Base-by-base conservation (phyloP, 2,329 filamentous ascomycete genomes). In the Cordyceps pruinosa region DNA sequence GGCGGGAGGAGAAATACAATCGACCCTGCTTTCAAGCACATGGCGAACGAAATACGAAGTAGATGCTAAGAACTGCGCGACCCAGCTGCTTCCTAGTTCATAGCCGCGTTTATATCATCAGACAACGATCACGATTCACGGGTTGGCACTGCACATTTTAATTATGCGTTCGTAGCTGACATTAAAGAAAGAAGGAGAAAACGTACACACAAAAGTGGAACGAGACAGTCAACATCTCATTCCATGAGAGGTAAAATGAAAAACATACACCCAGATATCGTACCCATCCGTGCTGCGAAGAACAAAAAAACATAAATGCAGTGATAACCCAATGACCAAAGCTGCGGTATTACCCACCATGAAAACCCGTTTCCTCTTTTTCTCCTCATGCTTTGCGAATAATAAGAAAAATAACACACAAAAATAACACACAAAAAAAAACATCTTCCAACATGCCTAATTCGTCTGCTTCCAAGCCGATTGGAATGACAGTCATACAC, bases 401-500 rank as follows among this genome's bases (percentile, higher is more conserved):
- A 47, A 47, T 34, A 48, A 30, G 25, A 55, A 56, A 39, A n/a
- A n/a, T n/a, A n/a, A n/a, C n/a, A n/a, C n/a, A n/a, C n/a, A n/a
- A n/a, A n/a, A n/a, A n/a, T n/a, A n/a, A n/a, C n/a, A n/a, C n/a
- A n/a, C 35, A 32, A 42, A 48, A 46, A n/a, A 39, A 9, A 48
- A 60, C 60, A 66, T n/a, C 61, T 68, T 58, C 60, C 62, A 58
- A 68, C 61, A 59, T 70, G 48, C 34, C 34, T 47, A 44, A 32
- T 42, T 47, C 39, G 42, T 52, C 56, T 58, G 48, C 42, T 37
- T 52, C 47, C 32, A 47, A 34, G 5, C 26, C 21, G 45, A 42
- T 56, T 44, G 45, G 45, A 64, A 60, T 62, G 46, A 58, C 70
- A 66, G 63, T 69, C 57, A 67, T 63, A 66, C 60, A 66, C 59